Evolutionary conservation across 306 rosid species (phyloP), one percentile per base, ranked within the genome.

Genomic region (Vigna nakashimae): DNA sequence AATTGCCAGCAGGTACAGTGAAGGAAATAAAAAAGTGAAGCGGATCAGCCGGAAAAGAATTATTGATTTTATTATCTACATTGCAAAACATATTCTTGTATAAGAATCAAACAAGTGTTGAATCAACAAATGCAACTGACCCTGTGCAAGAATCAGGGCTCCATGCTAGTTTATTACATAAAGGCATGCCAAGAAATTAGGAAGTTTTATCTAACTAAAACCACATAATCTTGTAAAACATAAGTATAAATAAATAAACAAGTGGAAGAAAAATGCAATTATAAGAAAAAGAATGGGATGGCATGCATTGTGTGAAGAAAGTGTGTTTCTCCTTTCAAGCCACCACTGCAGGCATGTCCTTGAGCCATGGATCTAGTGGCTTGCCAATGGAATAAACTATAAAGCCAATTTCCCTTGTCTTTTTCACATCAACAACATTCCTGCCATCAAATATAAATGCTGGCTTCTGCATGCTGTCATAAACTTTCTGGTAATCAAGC

Each of bases 291-390:
- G 65, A 70, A 18, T 24, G 57, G 12, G 59, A 22, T 26, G 63
- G 15, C 79, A 76, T 43, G 16, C 14, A 45, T 28, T 72, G 38
- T 71, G 58, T 62, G 13, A 7, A 73, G 12, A 48, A 30, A 58
- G 38, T 20, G 69, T 40, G 55, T 58, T 66, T n/a, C 62, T 26
- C 66, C 70, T 56, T 56, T 84, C 79, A 93, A 0, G 89, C 97
- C 52, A 92, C 88, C 4, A 92, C 87, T 5, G 95, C 86, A 38
- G 97, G 97, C 97, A 92, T 82, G 86, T 92, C 93, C 88, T 87
- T 92, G 84, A 92, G 91, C 95, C 97, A 92, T 43, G 92, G 68
- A 79, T 90, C 95, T 1, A 92, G 58, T 6, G 97, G 97, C 85
- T 88, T 92, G 9, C 97, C 97, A 59, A 92, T 92, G 66, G 95